A percentile compares a stretch with the other conserved stretches of the same genome.
phyloP scores from a whole-genome alignment of 352 stramenopile species.

The Aphanomyces stellatus region DNA sequence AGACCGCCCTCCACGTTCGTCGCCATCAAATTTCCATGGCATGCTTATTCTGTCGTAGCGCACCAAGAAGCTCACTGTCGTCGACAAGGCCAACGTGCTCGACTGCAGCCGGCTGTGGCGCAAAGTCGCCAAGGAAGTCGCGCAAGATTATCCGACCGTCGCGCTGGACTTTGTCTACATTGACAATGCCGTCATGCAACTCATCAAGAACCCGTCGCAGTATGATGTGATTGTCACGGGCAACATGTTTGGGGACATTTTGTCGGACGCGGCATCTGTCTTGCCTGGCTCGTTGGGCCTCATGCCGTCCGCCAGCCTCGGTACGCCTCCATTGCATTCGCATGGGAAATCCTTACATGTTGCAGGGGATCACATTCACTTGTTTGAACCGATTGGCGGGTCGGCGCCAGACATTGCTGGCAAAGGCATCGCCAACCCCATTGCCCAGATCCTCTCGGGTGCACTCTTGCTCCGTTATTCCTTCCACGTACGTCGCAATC shows the following conservation, averaged over 20 bases:
- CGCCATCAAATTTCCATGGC: neutral
- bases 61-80: conserved; percentile 91
- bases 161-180: conserved; percentile 97
- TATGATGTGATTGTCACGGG: conserved; percentile 99
- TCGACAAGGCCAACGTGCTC: conserved; percentile 99
- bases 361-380: conserved; percentile 62
- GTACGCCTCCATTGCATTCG: conserved; percentile 16
- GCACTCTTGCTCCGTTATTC: conserved; percentile 96
- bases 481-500: conserved; percentile 28
- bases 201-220: conserved; percentile 97
- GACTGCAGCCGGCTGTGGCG: conserved; percentile 91
- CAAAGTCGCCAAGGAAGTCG: conserved; percentile 86
- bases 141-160: conserved; percentile 89
- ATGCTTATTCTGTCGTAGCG: conserved; percentile 46
- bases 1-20: conserved; percentile 69
- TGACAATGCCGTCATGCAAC: conserved; percentile 98
- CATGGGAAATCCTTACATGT: neutral
- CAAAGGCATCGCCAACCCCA: conserved; percentile 94
- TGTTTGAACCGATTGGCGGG: conserved; percentile 98
- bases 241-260: conserved; percentile 99
- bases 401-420: conserved; percentile 97
- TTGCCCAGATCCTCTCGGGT: conserved; percentile 96
- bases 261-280: conserved; percentile 97
- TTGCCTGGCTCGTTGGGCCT: conserved; percentile 96
- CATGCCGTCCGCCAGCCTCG: conserved; percentile 96